Evolutionary conservation across 495 filamentous ascomycete genomes (phyloP), one percentile per base, ranked within the genome.

Genomic region (Xylona heveae): DNA sequence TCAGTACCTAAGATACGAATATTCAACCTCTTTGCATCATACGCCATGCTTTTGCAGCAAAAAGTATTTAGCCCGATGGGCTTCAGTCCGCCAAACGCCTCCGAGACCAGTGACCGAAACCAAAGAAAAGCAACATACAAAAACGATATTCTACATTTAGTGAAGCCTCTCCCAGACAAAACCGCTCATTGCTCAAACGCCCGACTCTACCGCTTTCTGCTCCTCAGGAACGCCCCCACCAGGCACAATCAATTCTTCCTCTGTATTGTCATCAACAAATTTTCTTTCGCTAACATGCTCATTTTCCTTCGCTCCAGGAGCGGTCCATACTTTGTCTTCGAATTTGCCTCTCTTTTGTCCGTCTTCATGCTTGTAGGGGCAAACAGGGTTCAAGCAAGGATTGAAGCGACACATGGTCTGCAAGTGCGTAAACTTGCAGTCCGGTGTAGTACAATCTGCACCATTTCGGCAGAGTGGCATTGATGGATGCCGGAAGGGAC

Each of bases 381-480:
- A 99, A 33, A 49, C 61, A 9, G 70, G 63, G 45, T 93, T 93
- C 36, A 78, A 66, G 50, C 88, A 99, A 3, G 88, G 88, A 38
- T 71, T 82, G 54, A 73, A 95, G 39, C 75, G 85, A 73, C 88
- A 99, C 40, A 74, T 60, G 15, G 69, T 76, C 47, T 74, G 60
- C 41, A 71, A 42, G 49, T 99, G 88, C 2, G 78, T 78, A 51
- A 93, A 95, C 46, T 81, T 81, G 66, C 88, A 99, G 24, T 70
- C 72, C 22, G 74, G 64, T 17, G 68, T 68, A 13, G 67, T 70
- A 58, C 88, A 99, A 51, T 90, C 83, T 21, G 78, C 78, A 14
- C 90, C 90, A 45, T 95, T 95, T 30, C 82, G 71, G 54, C 88
- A 97, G 24, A 80, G 68, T 8, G 77, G 71, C 51, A 81, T 78